A percentile compares a stretch with the other conserved stretches of the same genome.
phyloP scores from a whole-genome alignment of 2,329 filamentous ascomycete genomes.

The Mollisia scopiformis region DNA sequence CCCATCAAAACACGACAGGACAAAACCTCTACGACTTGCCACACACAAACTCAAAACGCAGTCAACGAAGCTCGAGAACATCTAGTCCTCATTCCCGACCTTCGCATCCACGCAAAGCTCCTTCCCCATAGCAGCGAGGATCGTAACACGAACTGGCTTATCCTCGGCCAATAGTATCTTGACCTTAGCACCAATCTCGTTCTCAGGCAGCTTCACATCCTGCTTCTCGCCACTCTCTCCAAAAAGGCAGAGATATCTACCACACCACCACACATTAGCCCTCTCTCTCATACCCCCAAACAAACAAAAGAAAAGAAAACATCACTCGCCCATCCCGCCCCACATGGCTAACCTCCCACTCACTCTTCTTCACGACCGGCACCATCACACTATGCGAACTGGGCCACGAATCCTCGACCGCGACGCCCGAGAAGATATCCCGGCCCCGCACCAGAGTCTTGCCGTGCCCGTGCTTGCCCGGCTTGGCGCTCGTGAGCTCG shows the following conservation, averaged over 20 bases:
- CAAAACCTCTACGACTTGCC: constrained; percentile 3
- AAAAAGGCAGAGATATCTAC: constrained; percentile 2
- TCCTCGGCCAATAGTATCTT: neutral
- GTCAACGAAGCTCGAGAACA: neutral
- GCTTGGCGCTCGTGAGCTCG: constrained; percentile 8
- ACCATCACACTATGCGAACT: constrained; percentile 10
- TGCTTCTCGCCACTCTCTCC: constrained; percentile 1
- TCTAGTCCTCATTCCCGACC: constrained; percentile 3
- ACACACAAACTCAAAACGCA: neutral
- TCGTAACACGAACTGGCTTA: neutral
- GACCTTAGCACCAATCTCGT: neutral
- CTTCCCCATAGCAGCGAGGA: neutral
- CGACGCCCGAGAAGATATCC: constrained; percentile 8
- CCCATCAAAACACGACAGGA: neutral
- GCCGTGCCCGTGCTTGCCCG: constrained; percentile 13
- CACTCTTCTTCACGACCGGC: constrained; percentile 6
- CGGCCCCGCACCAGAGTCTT: constrained; percentile 5
- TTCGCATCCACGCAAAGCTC: constrained; percentile 6
- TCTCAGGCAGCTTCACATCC: constrained; percentile 5
- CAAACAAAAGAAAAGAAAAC: no score
- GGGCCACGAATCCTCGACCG: constrained; percentile 5
- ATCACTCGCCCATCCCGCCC: no score
- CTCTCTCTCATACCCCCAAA: no score
- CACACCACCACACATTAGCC: no score
- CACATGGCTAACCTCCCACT: constrained; percentile 7